phyloP scores from a whole-genome alignment of 2,329 filamentous ascomycete species.

The Cladosporium phlei region DNA sequence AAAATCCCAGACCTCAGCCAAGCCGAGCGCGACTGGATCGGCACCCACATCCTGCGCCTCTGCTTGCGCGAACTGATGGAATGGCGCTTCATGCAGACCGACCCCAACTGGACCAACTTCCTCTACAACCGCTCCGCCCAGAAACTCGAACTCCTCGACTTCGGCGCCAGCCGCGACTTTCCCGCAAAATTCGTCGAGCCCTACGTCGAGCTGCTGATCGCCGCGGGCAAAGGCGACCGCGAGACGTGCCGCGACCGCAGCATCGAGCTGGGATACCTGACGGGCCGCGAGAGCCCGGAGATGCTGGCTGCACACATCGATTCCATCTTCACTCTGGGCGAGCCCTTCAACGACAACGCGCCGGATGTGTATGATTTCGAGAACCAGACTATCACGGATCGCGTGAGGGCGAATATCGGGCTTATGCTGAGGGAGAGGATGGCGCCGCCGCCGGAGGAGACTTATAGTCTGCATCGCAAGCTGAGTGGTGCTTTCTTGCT shows the following conservation, averaged over 20 bases:
- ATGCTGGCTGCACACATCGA: conserved; percentile 92
- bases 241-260: conserved; percentile 26
- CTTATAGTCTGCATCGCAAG: conserved; percentile 91
- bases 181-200: conserved; percentile 71
- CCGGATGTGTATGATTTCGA: conserved; percentile 86
- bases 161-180: conserved; percentile 85
- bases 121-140: conserved; percentile 68
- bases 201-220: conserved; percentile 75
- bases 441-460: conserved; percentile 91
- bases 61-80: conserved; percentile 90
- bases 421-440: conserved; percentile 87
- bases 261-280: conserved; percentile 67
- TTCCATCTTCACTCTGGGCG: conserved; percentile 82
- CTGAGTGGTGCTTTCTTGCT: conserved; percentile 90
- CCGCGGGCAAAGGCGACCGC: conserved; percentile 58
- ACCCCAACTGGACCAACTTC: conserved; percentile 99
- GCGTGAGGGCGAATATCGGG: conserved; percentile 82
- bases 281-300: conserved; percentile 73
- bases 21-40: conserved; percentile 89
- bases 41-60: conserved; percentile 84
- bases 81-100: conserved; percentile 98
- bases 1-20: conserved; percentile 69
- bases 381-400: conserved; percentile 92
- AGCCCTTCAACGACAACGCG: conserved; percentile 74
- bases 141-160: conserved; percentile 87